phyloP scores from a whole-genome alignment of 768 basidiomycete species.

The Dentipellis fragilis region DNA sequence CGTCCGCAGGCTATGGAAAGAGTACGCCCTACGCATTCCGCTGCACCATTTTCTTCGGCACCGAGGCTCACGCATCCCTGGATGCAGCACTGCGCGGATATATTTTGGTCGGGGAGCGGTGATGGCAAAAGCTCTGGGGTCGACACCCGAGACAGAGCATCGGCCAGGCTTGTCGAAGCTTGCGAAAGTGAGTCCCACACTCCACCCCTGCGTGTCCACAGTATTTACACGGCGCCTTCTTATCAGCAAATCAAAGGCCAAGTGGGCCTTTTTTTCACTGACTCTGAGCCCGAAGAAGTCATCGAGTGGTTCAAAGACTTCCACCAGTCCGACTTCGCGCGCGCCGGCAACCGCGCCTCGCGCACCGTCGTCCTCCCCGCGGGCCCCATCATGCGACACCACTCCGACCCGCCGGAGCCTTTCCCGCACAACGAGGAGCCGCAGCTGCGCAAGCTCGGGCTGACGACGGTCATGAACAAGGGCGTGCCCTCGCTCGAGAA shows the following conservation, averaged over 20 bases:
- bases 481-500: slow-evolving; percentile 79
- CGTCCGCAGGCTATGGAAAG: slow-evolving; percentile 89
- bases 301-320: slow-evolving; percentile 92
- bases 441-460: slow-evolving; percentile 85
- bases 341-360: slow-evolving; percentile 73
- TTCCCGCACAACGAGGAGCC: slow-evolving; percentile 98
- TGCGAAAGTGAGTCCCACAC: slow-evolving; percentile 45
- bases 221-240: not conserved
- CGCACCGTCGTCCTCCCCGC: slow-evolving; percentile 67
- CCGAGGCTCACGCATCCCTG: not conserved
- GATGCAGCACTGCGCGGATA: slow-evolving; percentile 68
- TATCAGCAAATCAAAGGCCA: slow-evolving; percentile 86
- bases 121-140: slow-evolving; percentile 93
- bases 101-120: slow-evolving; percentile 83
- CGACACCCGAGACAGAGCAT: slow-evolving; percentile 81
- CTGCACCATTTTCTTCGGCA: not conserved
- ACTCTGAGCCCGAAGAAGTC: slow-evolving; percentile 83
- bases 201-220: not conserved
- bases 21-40: slow-evolving; percentile 36
- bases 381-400: slow-evolving; percentile 76
- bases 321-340: slow-evolving; percentile 83
- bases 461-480: slow-evolving; percentile 73
- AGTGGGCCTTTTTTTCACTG: slow-evolving; percentile 88
- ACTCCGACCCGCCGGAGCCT: slow-evolving; percentile 75
- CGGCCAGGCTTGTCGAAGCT: slow-evolving; percentile 68